Evolutionary conservation across 192 early-diverging fungal genomes (phyloP).

Genomic region (Coemansia sp.): DNA sequence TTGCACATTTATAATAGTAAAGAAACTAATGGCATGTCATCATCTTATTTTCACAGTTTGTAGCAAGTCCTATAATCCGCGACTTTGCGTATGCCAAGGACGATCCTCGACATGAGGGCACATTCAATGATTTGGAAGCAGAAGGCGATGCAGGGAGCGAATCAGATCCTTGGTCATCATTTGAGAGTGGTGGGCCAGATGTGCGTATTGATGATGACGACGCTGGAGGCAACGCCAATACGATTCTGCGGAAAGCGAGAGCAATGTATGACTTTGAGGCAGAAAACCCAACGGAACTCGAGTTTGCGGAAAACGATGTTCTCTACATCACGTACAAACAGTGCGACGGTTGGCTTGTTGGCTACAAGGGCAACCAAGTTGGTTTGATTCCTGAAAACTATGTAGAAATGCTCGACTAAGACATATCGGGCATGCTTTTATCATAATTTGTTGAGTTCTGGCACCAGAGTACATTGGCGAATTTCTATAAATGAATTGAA

Average conservation of each 20-base stretch:
- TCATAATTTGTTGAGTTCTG: not conserved
- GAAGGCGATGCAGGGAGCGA: constrained; percentile 39
- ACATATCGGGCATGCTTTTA: not conserved
- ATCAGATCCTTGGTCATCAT: constrained; percentile 43
- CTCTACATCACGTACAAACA: constrained; percentile 71
- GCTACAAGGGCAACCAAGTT: constrained; percentile 62
- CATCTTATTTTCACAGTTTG: not conserved
- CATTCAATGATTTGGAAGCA: constrained; percentile 9
- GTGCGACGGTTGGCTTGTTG: constrained; percentile 76
- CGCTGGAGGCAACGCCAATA: constrained; percentile 3
- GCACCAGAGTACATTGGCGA: too few relatives aligned
- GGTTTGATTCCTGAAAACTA: constrained; percentile 80
- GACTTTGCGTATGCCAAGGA: constrained; percentile 50
- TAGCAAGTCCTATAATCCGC: constrained; percentile 39
- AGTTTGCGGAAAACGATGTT: constrained; percentile 63
- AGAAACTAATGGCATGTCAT: not conserved
- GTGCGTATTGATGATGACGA: constrained; percentile 13
- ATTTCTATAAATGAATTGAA: not conserved
- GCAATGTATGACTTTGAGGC: constrained; percentile 79
- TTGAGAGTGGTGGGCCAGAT: constrained; percentile 38
- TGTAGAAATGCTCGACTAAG: constrained; percentile 55
- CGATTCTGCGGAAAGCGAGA: constrained; percentile 36
- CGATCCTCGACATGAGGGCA: constrained; percentile 47
- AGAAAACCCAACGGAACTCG: constrained; percentile 67
- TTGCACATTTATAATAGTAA: not conserved